Evolutionary conservation across 768 basidiomycete genomes (phyloP).

Genomic region (Austroboletus eburneus): DNA sequence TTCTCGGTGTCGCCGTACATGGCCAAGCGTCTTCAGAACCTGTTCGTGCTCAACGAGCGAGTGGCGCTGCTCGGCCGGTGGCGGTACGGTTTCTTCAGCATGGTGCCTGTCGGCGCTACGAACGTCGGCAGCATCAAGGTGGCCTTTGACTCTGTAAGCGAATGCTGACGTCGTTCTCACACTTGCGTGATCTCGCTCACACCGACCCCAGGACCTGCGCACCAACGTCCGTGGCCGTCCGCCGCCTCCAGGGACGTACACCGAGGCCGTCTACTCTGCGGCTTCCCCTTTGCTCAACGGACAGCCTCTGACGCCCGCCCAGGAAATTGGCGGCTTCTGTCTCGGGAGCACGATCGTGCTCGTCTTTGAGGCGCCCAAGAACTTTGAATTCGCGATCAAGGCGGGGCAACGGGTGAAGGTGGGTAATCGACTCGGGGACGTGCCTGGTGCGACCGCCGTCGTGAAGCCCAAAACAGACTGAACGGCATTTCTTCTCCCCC

Average conservation of each 20-base stretch:
- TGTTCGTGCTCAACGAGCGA: conserved; percentile 98
- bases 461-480: conserved; percentile 36
- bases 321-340: conserved; percentile 98
- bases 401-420: conserved; percentile 85
- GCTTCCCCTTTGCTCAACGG: conserved; percentile 83
- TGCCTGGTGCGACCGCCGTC: conserved; percentile 13
- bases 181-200: neutral
- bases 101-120: conserved; percentile 97
- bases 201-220: conserved; percentile 59
- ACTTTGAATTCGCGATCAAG: conserved; percentile 74
- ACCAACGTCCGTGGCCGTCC: conserved; percentile 78
- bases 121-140: conserved; percentile 96
- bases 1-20: conserved; percentile 97
- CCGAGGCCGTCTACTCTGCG: conserved; percentile 85
- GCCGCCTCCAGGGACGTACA: conserved; percentile 81
- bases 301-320: conserved; percentile 80
- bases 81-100: conserved; percentile 93
- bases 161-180: too few relatives aligned
- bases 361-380: conserved; percentile 89
- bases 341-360: conserved; percentile 94
- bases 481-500: neutral
- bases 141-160: conserved; percentile 81
- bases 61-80: conserved; percentile 93
- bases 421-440: conserved; percentile 75
- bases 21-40: conserved; percentile 83